A percentile compares a stretch with the other conserved stretches of the same genome.
These are phyloP conservation scores for Emericellopsis cladophorae DNA, from an alignment of 2,329 filamentous ascomycete genomes.

Conservation along the genomic window DNA sequence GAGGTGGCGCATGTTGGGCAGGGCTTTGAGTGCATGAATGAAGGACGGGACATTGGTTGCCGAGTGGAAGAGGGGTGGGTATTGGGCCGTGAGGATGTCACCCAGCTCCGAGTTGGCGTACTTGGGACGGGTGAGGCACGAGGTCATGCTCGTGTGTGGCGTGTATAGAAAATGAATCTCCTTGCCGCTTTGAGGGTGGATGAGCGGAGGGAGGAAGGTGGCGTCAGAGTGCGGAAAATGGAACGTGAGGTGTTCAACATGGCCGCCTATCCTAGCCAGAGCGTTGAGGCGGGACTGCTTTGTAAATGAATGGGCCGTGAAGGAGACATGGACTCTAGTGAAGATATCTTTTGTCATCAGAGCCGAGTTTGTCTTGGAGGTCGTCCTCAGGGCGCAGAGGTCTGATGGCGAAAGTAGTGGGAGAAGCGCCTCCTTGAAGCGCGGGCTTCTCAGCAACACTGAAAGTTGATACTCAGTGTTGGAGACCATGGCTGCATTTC, in stretches of 20 bases:
- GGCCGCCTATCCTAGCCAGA: slow-evolving; percentile 62
- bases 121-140: slow-evolving; percentile 53
- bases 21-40: slow-evolving; percentile 56
- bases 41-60: slow-evolving; percentile 81
- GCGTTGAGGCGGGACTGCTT: slow-evolving; percentile 61
- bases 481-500: slow-evolving; percentile 40
- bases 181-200: slow-evolving; percentile 63
- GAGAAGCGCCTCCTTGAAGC: slow-evolving; percentile 37
- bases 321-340: slow-evolving; percentile 54
- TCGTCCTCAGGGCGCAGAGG: slow-evolving; percentile 48
- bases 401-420: slow-evolving; percentile 34
- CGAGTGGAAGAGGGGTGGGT: slow-evolving; percentile 79
- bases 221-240: slow-evolving; percentile 62
- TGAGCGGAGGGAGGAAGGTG: slow-evolving; percentile 73
- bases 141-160: slow-evolving; percentile 56
- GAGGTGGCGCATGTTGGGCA: slow-evolving; percentile 61
- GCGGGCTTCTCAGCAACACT: slow-evolving; percentile 40
- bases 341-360: slow-evolving; percentile 60
- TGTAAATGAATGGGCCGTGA: slow-evolving; percentile 64
- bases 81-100: slow-evolving; percentile 73
- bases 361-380: slow-evolving; percentile 58
- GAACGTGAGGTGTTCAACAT: slow-evolving; percentile 70
- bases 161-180: slow-evolving; percentile 75
- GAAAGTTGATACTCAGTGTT: slow-evolving; percentile 35
- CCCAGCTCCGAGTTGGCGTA: slow-evolving; percentile 71